Percentiles rank a stretch among this genome's conserved stretches.
Conservation (phyloP, 2,329 filamentous ascomycete genomes). For the Cladobotryum mycophilum region DNA sequence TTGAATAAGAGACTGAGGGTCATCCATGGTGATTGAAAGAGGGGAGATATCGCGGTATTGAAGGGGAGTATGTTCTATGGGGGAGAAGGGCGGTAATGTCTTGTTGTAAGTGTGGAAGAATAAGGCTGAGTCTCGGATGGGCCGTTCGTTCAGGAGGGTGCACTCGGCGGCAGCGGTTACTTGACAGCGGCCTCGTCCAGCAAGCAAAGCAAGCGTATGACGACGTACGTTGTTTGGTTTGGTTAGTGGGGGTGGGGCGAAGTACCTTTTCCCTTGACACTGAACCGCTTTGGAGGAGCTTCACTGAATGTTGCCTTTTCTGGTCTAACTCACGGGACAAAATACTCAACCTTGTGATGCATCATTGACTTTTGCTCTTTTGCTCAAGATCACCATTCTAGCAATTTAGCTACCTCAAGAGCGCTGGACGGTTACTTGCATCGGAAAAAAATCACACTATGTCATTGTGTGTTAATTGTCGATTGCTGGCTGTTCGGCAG, state of each 20-base stretch:
- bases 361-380: no score
- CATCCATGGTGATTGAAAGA: slow-evolving; percentile 52
- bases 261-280: background rate
- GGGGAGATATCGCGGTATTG: background rate
- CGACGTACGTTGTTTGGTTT: background rate
- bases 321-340: background rate
- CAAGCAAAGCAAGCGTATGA: no score
- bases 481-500: slow-evolving; percentile 19
- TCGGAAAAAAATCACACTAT: slow-evolving; percentile 14
- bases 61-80: background rate
- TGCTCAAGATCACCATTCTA: no score
- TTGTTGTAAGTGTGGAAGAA: slow-evolving; percentile 1
- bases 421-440: no score
- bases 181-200: no score
- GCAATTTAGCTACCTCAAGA: no score
- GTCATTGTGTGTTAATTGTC: slow-evolving; percentile 27
- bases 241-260: slow-evolving; percentile 9
- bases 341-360: no score
- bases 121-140: background rate
- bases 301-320: slow-evolving; percentile 1
- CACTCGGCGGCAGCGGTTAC: no score
- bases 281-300: background rate
- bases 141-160: background rate
- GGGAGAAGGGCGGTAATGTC: background rate
- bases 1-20: slow-evolving; percentile 71